Percentiles rank a stretch among this genome's conserved stretches.
Evolutionary conservation across 2,329 filamentous ascomycete species (phyloP).

Genomic region (Penicillium sumatraense): DNA sequence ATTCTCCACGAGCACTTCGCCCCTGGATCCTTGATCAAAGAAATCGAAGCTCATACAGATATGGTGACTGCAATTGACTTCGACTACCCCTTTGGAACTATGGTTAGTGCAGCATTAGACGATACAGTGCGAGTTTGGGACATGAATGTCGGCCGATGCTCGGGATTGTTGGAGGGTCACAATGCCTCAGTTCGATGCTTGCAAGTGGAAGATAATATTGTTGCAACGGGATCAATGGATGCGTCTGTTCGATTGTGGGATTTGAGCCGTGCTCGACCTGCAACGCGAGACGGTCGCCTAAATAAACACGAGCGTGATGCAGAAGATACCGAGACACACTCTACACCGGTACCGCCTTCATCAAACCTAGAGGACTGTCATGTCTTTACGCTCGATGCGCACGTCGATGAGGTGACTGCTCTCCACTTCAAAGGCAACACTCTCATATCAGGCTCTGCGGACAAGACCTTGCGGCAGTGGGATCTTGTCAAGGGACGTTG

Average conservation of each 20-base stretch:
- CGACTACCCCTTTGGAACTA: conserved; percentile 93
- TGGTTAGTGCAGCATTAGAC: conserved; percentile 90
- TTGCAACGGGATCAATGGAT: conserved; percentile 92
- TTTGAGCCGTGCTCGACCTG: conserved; percentile 83
- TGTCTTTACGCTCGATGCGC: conserved; percentile 84
- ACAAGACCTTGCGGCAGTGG: conserved; percentile 98
- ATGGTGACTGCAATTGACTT: conserved; percentile 90
- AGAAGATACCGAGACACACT: conserved; percentile 44
- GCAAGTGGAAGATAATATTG: conserved; percentile 93
- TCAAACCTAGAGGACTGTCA: conserved; percentile 89
- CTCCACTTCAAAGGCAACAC: conserved; percentile 88
- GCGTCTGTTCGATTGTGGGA: conserved; percentile 96
- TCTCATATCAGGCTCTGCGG: conserved; percentile 91
- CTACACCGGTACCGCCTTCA: conserved; percentile 68
- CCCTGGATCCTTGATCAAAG: conserved; percentile 83
- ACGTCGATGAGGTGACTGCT: conserved; percentile 93
- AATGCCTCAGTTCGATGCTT: conserved; percentile 89
- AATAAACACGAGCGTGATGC: conserved; percentile 53
- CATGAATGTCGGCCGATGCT: conserved; percentile 87
- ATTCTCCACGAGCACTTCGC: conserved; percentile 95
- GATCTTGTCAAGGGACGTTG: conserved; percentile 96
- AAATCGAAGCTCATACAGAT: conserved; percentile 87
- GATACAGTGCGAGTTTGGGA: conserved; percentile 97
- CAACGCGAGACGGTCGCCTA: conserved; percentile 63
- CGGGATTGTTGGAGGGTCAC: conserved; percentile 89